These are phyloP conservation scores for Protoeuglena noctilucae DNA, from an alignment of 139 green algal genomes.

Conservation along the genomic window DNA sequence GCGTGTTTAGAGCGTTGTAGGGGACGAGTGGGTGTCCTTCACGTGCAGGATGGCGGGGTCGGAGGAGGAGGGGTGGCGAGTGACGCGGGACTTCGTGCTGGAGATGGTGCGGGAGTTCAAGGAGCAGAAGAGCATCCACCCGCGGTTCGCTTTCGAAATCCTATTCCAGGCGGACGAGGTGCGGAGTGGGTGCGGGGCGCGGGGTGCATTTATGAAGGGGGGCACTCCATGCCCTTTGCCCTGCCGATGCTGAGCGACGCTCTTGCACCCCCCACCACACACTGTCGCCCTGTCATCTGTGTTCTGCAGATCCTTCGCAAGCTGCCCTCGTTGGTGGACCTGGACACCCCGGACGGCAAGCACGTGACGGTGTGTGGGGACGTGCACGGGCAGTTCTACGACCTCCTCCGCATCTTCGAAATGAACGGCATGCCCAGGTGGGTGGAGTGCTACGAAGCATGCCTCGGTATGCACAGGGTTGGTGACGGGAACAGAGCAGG, in stretches of 20 bases:
- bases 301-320: slow-evolving; percentile 26
- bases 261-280: slow-evolving; percentile 11
- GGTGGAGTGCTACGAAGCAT: too few relatives aligned
- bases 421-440: slow-evolving; percentile 78
- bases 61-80: slow-evolving; percentile 29
- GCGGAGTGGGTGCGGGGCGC: neutral
- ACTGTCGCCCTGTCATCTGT: slow-evolving; percentile 3
- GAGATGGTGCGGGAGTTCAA: slow-evolving; percentile 83
- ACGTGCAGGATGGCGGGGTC: slow-evolving; percentile 14
- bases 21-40: neutral
- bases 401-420: slow-evolving; percentile 92
- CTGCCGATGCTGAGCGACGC: neutral
- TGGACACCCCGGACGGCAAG: slow-evolving; percentile 26
- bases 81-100: slow-evolving; percentile 72
- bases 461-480: too few relatives aligned
- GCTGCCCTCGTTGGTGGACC: slow-evolving; percentile 57
- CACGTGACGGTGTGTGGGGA: slow-evolving; percentile 83
- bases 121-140: slow-evolving; percentile 64
- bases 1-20: slow-evolving; percentile 2
- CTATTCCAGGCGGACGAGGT: slow-evolving; percentile 24
- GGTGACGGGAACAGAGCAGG: too few relatives aligned
- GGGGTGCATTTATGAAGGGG: neutral
- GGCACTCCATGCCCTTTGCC: neutral
- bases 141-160: slow-evolving; percentile 41
- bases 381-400: slow-evolving; percentile 81